phyloP scores from a whole-genome alignment of 352 stramenopile genomes.

The Pythium sukuiense region DNA sequence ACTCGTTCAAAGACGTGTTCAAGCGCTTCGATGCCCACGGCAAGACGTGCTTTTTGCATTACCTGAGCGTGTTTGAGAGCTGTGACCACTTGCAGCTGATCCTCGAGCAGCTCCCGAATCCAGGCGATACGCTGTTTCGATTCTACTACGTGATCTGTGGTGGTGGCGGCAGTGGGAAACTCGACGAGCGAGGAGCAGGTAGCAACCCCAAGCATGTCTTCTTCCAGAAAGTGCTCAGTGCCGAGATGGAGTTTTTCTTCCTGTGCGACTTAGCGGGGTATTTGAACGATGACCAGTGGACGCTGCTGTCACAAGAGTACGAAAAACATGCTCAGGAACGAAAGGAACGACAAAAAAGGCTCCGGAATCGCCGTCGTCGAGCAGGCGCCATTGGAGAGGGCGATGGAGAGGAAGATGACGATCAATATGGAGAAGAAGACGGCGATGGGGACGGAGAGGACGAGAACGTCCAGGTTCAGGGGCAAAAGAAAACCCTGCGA shows the following conservation, averaged over 20 bases:
- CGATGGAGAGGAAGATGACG: conserved; percentile 14
- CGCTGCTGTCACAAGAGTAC: conserved; percentile 60
- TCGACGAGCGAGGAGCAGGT: conserved; percentile 9
- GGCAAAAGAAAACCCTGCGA: conserved; percentile 3
- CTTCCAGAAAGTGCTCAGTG: conserved; percentile 51
- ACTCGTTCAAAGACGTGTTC: conserved; percentile 72
- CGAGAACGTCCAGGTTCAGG: neutral
- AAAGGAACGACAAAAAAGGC: conserved; percentile 27
- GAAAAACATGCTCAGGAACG: conserved; percentile 50
- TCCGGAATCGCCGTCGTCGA: conserved; percentile 3
- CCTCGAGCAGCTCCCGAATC: conserved; percentile 50
- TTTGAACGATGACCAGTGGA: conserved; percentile 65
- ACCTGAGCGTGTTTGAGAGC: conserved; percentile 55
- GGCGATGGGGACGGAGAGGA: conserved; percentile 15
- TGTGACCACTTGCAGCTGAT: conserved; percentile 57
- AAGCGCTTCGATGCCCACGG: conserved; percentile 58
- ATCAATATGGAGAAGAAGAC: conserved; percentile 4
- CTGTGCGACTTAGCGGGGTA: conserved; percentile 58
- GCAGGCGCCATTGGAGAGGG: conserved; percentile 28
- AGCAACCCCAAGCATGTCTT: conserved; percentile 49
- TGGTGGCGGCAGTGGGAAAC: conserved; percentile 22
- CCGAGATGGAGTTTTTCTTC: conserved; percentile 76
- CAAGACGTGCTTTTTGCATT: conserved; percentile 61
- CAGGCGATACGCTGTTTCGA: conserved; percentile 59
- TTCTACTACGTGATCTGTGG: conserved; percentile 57